Percentiles rank a stretch among this genome's conserved stretches.
phyloP scores from a whole-genome alignment of 2,329 filamentous ascomycete species.

The Escovopsis sp. region DNA sequence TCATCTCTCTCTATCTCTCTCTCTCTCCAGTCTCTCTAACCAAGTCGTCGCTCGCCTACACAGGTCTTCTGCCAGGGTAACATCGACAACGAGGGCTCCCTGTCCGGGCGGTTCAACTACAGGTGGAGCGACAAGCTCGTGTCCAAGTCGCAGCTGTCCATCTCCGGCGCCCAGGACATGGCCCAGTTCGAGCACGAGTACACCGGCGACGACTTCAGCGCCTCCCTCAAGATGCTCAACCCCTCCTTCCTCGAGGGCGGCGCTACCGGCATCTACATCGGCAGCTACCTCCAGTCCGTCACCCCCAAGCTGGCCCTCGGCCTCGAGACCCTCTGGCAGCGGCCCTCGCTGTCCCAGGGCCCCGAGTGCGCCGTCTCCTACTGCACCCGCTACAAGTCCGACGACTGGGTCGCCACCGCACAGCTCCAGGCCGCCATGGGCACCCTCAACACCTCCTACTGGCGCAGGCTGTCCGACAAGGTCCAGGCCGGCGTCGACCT shows the following conservation, averaged over 20 bases:
- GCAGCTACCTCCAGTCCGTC: slow-evolving; percentile 86
- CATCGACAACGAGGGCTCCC: slow-evolving; percentile 78
- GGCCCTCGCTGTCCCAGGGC: slow-evolving; percentile 64
- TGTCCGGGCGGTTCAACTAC: slow-evolving; percentile 85
- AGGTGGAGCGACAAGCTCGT: slow-evolving; percentile 69
- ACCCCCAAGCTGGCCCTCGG: slow-evolving; percentile 79
- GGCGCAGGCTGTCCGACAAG: slow-evolving; percentile 82
- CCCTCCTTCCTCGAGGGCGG: slow-evolving; percentile 88
- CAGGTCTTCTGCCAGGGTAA: slow-evolving; percentile 94
- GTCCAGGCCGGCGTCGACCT: slow-evolving; percentile 93
- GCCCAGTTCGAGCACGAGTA: slow-evolving; percentile 93
- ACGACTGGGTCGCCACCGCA: slow-evolving; percentile 84
- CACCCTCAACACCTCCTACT: slow-evolving; percentile 81
- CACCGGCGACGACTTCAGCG: slow-evolving; percentile 81
- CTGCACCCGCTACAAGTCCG: slow-evolving; percentile 76
- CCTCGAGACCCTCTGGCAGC: slow-evolving; percentile 88
- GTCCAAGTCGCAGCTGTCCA: slow-evolving; percentile 77
- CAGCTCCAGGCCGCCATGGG: slow-evolving; percentile 75
- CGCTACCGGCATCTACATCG: slow-evolving; percentile 87
- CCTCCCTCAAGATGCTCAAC: slow-evolving; percentile 86
- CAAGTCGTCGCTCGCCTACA: slow-evolving; percentile 4
- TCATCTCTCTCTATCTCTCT: slow-evolving; percentile 3
- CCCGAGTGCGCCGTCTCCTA: slow-evolving; percentile 90
- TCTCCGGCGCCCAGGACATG: slow-evolving; percentile 73
- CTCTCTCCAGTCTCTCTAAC: no score